Evolutionary conservation across 164 flowering plant genomes (phyloP).

Genomic region (Santalum album): DNA sequence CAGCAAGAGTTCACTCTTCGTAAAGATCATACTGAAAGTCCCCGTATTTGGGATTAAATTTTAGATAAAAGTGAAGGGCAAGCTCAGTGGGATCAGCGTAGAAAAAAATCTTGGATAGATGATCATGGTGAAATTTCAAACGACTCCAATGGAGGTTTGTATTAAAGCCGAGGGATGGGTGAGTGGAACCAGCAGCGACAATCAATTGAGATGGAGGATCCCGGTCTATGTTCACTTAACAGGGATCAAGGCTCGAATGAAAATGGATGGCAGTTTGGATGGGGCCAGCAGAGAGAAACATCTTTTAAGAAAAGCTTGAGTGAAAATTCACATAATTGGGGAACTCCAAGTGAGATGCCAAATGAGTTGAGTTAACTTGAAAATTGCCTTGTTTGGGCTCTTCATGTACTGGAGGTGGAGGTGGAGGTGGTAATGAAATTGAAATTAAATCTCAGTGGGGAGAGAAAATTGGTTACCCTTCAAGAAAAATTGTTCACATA

Average conservation of each 20-base stretch:
- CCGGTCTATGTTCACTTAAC: neutral
- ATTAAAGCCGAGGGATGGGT: neutral
- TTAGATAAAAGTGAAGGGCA: neutral
- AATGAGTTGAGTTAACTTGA: too few species aligned
- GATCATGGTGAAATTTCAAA: neutral
- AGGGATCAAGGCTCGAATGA: constrained; percentile 6
- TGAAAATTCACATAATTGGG: constrained; percentile 28
- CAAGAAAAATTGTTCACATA: too few species aligned
- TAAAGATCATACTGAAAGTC: too few species aligned
- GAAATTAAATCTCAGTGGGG: too few species aligned
- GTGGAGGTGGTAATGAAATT: too few species aligned
- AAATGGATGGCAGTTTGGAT: neutral
- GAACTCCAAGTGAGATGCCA: too few species aligned
- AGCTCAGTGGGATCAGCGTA: neutral
- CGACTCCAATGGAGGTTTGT: neutral
- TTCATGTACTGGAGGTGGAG: too few species aligned
- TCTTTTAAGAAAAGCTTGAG: constrained; percentile 10
- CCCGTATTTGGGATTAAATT: too few species aligned
- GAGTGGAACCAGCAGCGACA: neutral
- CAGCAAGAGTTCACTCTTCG: too few species aligned
- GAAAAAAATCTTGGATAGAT: neutral
- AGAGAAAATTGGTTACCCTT: too few species aligned
- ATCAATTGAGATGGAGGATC: neutral
- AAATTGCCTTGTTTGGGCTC: too few species aligned
- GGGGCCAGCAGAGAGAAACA: too few species aligned